Conservation (phyloP, 2,329 filamentous ascomycete species). For the Claviceps quebecensis region DNA sequence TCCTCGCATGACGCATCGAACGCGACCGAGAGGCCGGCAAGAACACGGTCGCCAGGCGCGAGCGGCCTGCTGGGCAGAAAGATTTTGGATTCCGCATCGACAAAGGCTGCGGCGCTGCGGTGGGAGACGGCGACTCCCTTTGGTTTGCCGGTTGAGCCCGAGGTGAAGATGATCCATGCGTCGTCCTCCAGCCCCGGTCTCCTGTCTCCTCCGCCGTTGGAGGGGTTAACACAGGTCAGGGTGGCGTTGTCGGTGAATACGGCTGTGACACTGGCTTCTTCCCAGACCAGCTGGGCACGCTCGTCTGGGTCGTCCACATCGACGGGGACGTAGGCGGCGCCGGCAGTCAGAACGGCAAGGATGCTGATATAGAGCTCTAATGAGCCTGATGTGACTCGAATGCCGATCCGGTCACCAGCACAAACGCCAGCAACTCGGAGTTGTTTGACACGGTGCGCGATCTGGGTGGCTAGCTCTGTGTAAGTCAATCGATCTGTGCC, state of each 20-base stretch:
- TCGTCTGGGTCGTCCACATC: slow-evolving; percentile 12
- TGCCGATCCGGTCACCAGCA: slow-evolving; percentile 9
- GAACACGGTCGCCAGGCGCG: slow-evolving; percentile 10
- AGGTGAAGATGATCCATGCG: slow-evolving; percentile 14
- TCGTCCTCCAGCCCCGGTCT: slow-evolving; percentile 8
- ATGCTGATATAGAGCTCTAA: slow-evolving; percentile 10
- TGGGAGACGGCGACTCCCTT: slow-evolving; percentile 14
- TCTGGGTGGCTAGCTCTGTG: slow-evolving; percentile 2
- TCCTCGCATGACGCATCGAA: slow-evolving; percentile 13
- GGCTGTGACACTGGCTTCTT: slow-evolving; percentile 8
- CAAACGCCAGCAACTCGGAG: slow-evolving; percentile 7
- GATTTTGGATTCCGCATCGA: slow-evolving; percentile 11
- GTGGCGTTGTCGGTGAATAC: slow-evolving; percentile 9
- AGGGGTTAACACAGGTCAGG: slow-evolving; percentile 4
- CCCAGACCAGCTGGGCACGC: slow-evolving; percentile 10
- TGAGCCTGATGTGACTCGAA: slow-evolving; percentile 10
- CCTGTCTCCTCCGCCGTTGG: not conserved
- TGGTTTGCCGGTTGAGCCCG: slow-evolving; percentile 12
- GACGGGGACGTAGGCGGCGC: slow-evolving; percentile 11
- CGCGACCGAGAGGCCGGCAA: slow-evolving; percentile 11
- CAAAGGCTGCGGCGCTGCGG: slow-evolving; percentile 12
- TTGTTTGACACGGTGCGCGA: slow-evolving; percentile 3
- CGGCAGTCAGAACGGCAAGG: slow-evolving; percentile 9
- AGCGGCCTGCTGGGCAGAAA: slow-evolving; percentile 10
- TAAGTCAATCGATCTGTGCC: slow-evolving; percentile 7